Base-by-base conservation (phyloP, 495 filamentous ascomycete species). In the Aspergillus ostianus region DNA sequence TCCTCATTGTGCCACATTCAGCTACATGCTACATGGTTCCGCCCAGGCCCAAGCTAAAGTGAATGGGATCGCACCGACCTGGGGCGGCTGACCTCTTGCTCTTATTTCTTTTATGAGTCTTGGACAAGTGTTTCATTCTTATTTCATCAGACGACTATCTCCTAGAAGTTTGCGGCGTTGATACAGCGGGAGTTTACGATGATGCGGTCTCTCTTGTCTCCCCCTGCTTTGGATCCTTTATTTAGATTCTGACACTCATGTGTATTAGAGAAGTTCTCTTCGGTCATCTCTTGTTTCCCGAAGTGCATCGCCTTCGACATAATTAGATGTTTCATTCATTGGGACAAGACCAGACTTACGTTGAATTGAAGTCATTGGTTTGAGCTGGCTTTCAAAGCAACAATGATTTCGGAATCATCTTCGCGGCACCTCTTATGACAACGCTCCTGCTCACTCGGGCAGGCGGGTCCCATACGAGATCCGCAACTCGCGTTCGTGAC, bases 381-480 rank as follows among this genome's bases (percentile, higher is more conserved):
- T 56, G 21, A 56, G 21, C 18, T 21, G 36, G 36, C 36, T 41
- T 41, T 32, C 30, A n/a, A n/a, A n/a, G n/a, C n/a, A n/a, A n/a
- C n/a, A n/a, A n/a, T n/a, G n/a, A n/a, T n/a, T n/a, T n/a, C n/a
- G n/a, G n/a, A n/a, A n/a, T n/a, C n/a, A n/a, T n/a, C n/a, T n/a
- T n/a, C n/a, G n/a, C n/a, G n/a, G n/a, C n/a, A n/a, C 73, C 73
- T 18, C 64, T 56, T 17, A 26, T 21, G 8, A 77, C 57, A 3
- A 76, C 58, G 46, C 67, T 65, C 32, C 74, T 62, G 53, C 57
- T 65, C 17, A 60, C 45, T n/a, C 46, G 64, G 18, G 47, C 54
- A 3, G 74, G 73, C 7, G 73, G 74, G 61, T 73, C 66, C 71
- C 74, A 77, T n/a, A 76, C 72, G 32, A 73, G 62, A 53, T 74